Base-by-base conservation (phyloP, 768 basidiomycete species). In the Scleroderma bovista region DNA sequence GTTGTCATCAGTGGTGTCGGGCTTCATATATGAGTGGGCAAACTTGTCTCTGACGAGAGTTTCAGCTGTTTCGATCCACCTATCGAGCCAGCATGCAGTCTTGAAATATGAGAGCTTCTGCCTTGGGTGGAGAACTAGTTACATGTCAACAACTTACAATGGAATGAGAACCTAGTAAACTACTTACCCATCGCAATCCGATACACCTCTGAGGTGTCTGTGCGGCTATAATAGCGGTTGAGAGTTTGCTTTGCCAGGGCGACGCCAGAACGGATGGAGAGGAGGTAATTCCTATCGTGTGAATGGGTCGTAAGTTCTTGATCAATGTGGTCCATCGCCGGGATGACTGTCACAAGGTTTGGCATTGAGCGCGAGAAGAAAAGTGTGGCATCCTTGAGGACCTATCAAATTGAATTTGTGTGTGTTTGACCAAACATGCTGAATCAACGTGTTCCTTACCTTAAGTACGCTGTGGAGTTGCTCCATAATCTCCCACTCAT, bases 401-500 rank as follows among this genome's bases (percentile, higher is more conserved):
- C 47, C 60, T 63, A 26, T 20, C 16, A n/a, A 26, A 26, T 26
- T 24, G n/a, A n/a, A n/a, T n/a, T n/a, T n/a, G n/a, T n/a, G n/a
- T n/a, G n/a, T n/a, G n/a, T n/a, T n/a, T n/a, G n/a, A n/a, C n/a
- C n/a, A n/a, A n/a, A n/a, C n/a, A n/a, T n/a, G n/a, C n/a, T n/a
- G n/a, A n/a, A n/a, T 38, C 39, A 24, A 39, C 8, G 13, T 10
- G 62, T n/a, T n/a, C n/a, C 59, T 17, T 48, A 72, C 67, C 60
- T 65, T 57, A 2, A 72, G 54, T 10, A 66, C 47, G 23, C 62
- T 58, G 0, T 48, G 17, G 7, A 77, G 52, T 51, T 75, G 58
- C 10, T 48, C 41, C 1, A 63, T 53, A 10, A 73, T 51, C 2
- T 20, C 31, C 74, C 73, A 75, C 44, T 75, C 67, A 1, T 41